Conservation (phyloP, 495 filamentous ascomycete genomes). For the Podospora bellae-mahoneyi region DNA sequence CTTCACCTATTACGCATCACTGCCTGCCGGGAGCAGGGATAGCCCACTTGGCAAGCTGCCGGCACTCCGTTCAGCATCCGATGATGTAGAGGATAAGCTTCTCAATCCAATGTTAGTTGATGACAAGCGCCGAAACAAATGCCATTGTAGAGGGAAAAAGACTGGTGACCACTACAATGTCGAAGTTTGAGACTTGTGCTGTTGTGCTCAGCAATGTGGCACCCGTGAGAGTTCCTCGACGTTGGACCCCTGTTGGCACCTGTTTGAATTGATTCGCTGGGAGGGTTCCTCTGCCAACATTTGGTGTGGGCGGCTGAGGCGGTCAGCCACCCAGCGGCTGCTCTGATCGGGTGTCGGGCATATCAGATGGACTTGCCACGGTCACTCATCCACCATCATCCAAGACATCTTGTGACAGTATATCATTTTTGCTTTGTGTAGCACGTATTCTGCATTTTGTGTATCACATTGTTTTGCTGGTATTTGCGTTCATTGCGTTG, state of each 20-base stretch:
- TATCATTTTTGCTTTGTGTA: background rate
- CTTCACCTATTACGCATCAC: background rate
- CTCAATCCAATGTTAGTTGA: background rate
- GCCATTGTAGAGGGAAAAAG: background rate
- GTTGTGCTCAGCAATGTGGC: background rate
- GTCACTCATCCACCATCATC: background rate
- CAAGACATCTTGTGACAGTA: background rate
- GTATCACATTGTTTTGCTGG: constrained; percentile 7
- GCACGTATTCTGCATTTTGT: background rate
- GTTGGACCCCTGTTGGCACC: background rate
- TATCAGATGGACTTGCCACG: background rate
- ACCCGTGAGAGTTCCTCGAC: background rate
- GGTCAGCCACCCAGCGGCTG: background rate
- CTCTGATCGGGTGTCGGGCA: background rate
- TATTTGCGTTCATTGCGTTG: background rate
- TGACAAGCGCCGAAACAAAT: background rate
- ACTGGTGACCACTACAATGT: background rate
- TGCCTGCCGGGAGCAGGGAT: background rate
- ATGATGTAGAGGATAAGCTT: background rate
- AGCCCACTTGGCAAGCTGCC: background rate
- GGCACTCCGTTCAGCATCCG: background rate
- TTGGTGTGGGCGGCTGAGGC: background rate
- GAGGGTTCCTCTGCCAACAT: constrained; percentile 2
- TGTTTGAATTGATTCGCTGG: background rate
- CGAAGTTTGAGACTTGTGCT: background rate